Evolutionary conservation across 2,329 filamentous ascomycete genomes (phyloP).

Genomic region (Teratosphaeria nubilosa): DNA sequence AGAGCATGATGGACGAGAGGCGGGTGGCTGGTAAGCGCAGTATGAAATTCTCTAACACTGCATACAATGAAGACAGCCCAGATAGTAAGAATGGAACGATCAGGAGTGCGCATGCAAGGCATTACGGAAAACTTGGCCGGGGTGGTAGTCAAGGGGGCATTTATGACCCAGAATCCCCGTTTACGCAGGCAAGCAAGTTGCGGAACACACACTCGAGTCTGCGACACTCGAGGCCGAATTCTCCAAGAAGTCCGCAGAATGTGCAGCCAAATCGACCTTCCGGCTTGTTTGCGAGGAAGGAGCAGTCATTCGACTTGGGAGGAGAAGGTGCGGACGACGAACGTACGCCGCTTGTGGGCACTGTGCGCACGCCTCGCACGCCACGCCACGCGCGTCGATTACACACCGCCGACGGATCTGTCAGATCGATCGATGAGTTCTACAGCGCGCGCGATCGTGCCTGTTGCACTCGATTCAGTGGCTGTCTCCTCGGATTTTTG

Average conservation of each 20-base stretch:
- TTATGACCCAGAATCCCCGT: slow-evolving; percentile 69
- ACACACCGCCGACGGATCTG: slow-evolving; percentile 38
- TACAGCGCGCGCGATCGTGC: slow-evolving; percentile 14
- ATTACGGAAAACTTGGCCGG: slow-evolving; percentile 64
- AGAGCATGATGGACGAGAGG: slow-evolving; percentile 55
- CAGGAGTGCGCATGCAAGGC: slow-evolving; percentile 59
- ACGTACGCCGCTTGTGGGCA: slow-evolving; percentile 66
- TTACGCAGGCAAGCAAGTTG: slow-evolving; percentile 60
- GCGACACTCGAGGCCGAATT: slow-evolving; percentile 50
- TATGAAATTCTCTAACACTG: slow-evolving; percentile 88
- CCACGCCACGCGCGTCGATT: slow-evolving; percentile 42
- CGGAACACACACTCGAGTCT: slow-evolving; percentile 41
- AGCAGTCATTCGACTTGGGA: slow-evolving; percentile 62
- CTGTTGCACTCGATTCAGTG: slow-evolving; percentile 57
- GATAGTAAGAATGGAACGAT: slow-evolving; percentile 33
- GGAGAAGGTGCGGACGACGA: slow-evolving; percentile 75
- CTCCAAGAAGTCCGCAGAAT: slow-evolving; percentile 48
- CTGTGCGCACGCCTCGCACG: slow-evolving; percentile 49
- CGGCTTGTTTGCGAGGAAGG: slow-evolving; percentile 39
- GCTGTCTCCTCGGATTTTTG: slow-evolving; percentile 73
- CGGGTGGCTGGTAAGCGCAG: slow-evolving; percentile 69
- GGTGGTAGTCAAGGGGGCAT: slow-evolving; percentile 59
- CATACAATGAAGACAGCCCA: slow-evolving; percentile 50
- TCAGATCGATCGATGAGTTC: slow-evolving; percentile 42
- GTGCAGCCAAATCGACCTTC: slow-evolving; percentile 30